Base-by-base conservation (phyloP, 495 filamentous ascomycete genomes). In the Aspergillus egyptiacus region DNA sequence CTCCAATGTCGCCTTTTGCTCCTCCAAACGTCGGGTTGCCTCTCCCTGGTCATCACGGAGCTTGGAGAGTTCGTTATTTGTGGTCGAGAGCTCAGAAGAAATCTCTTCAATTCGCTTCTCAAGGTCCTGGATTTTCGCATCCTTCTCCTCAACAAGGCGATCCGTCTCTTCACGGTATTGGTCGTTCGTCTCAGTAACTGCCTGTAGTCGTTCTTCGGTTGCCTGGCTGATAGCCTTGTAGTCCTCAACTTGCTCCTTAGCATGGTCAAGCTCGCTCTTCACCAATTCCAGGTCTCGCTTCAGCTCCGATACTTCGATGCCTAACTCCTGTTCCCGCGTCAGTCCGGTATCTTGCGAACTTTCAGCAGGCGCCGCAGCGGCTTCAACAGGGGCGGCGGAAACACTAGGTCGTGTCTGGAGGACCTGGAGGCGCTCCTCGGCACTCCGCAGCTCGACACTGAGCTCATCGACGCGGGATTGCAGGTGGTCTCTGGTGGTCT, bases 181-280 rank as follows among this genome's bases (percentile, higher is more conserved):
- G n/a, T 94, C 89, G 36, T 91, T 81, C 0, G 86, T 84, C 5
- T 87, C 86, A 38, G 85, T 85, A 32, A 89, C 72, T 39, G 79
- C 86, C 23, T 86, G 76, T 22, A 97, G 72, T 39, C 91, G 87
- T 40, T 97, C 91, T 60, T 99, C 91, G n/a, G 86, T 81, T 13
- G 79, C 74, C 58, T 89, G 86, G 55, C 86, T 87, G 60, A 97
- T 91, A n/a, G 80, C 77, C 58, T 87, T 89, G 72, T 94, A 96
- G 53, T 86, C 83, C 61, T 95, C 89, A 24, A 82, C 83, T 54
- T 94, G 82, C 24, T 79, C 74, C 63, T 86, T 87, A 9, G 86
- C 77, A 57, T 82, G 82, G 50, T 93, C 82, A 15, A 96, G 73
- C 50, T 96, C 87, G 20, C 76, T 77, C 54, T 77, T 84, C 8